phyloP scores from a whole-genome alignment of 2,329 filamentous ascomycete genomes.

The Thielaviopsis musarum region DNA sequence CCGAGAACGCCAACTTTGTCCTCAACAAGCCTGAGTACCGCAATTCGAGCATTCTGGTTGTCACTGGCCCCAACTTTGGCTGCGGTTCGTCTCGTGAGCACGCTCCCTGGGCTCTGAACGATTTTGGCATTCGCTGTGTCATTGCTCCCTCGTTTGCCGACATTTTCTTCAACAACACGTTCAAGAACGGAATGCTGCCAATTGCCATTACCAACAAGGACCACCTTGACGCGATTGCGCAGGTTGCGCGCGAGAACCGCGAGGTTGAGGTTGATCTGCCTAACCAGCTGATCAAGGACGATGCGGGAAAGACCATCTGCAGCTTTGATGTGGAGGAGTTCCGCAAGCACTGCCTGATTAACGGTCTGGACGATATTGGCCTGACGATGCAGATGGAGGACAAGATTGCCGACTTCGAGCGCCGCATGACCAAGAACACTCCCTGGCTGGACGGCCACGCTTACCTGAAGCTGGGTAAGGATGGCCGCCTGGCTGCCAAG shows the following conservation, averaged over 20 bases:
- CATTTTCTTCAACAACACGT: slow-evolving; percentile 99
- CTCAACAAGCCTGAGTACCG: slow-evolving; percentile 84
- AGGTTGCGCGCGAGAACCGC: slow-evolving; percentile 59
- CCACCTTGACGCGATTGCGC: slow-evolving; percentile 52
- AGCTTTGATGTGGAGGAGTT: slow-evolving; percentile 83
- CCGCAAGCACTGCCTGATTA: slow-evolving; percentile 82
- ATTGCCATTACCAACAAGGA: slow-evolving; percentile 54
- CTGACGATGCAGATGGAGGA: slow-evolving; percentile 84
- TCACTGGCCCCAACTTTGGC: slow-evolving; percentile 86
- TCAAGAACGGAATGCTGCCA: slow-evolving; percentile 98
- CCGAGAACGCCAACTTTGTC: slow-evolving; percentile 65
- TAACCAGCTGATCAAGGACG: slow-evolving; percentile 66
- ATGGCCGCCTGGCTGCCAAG: slow-evolving; percentile 39
- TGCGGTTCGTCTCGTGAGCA: slow-evolving; percentile 88
- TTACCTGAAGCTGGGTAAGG: slow-evolving; percentile 50
- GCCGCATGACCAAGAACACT: slow-evolving; percentile 55
- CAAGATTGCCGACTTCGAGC: slow-evolving; percentile 74
- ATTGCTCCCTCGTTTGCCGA: slow-evolving; percentile 62
- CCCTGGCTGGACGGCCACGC: slow-evolving; percentile 84
- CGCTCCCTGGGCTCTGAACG: slow-evolving; percentile 89
- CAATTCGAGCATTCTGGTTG: slow-evolving; percentile 72
- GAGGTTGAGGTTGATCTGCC: slow-evolving; percentile 84
- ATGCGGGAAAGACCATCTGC: slow-evolving; percentile 55
- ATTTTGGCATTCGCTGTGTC: slow-evolving; percentile 89
- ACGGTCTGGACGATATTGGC: slow-evolving; percentile 90